phyloP scores from a whole-genome alignment of 2,329 filamentous ascomycete genomes.

The Phaeoacremonium minimum region DNA sequence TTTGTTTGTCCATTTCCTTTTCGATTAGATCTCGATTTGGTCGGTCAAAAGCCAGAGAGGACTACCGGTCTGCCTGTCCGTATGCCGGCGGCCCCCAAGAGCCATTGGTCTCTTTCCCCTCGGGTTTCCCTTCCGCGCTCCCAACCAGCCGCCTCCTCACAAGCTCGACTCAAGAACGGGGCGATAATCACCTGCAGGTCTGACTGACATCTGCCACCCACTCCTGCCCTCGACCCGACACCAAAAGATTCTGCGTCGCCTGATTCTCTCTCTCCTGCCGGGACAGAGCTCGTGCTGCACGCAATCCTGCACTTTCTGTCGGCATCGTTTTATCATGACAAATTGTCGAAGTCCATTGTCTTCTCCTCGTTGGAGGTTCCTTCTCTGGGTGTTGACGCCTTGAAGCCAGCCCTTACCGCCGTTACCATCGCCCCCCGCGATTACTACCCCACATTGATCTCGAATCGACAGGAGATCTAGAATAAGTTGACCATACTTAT shows the following conservation, averaged over 20 bases:
- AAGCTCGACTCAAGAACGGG: no score
- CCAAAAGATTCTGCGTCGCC: background rate
- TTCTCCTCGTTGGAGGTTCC: constrained; percentile 40
- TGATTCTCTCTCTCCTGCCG: background rate
- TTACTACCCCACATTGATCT: constrained; percentile 20
- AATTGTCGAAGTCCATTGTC: constrained; percentile 32
- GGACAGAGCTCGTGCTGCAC: constrained; percentile 6
- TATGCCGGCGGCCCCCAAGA: no score
- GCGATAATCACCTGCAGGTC: background rate
- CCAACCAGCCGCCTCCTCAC: no score
- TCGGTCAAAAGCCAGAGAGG: no score
- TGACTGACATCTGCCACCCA: background rate
- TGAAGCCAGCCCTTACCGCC: constrained; percentile 22
- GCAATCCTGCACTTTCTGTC: constrained; percentile 5
- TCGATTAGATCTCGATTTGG: no score
- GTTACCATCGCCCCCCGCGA: constrained; percentile 19
- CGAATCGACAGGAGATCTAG: constrained; percentile 5
- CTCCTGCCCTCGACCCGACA: background rate
- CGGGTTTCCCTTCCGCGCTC: no score
- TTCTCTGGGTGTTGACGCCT: constrained; percentile 37
- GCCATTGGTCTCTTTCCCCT: no score
- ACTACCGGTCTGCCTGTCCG: no score
- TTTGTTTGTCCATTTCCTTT: no score
- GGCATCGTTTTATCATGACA: constrained; percentile 38
- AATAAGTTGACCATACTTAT: constrained; percentile 6